Evolutionary conservation across 208 protist genomes (phyloP).

Genomic region (Leishmania mexicana): DNA sequence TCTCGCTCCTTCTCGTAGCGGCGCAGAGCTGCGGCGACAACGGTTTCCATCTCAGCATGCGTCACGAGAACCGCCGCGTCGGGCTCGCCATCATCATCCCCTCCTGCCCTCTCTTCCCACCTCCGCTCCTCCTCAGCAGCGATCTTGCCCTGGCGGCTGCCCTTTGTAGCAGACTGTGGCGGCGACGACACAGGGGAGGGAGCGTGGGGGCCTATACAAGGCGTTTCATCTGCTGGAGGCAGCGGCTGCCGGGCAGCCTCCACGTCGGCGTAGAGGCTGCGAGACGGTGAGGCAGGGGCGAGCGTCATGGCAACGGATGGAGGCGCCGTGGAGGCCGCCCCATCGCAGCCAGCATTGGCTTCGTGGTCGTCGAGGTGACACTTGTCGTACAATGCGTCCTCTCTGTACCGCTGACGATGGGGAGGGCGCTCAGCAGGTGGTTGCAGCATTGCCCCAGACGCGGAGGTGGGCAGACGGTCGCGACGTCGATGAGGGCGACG

Average conservation of each 20-base stretch:
- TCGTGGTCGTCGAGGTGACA: background rate
- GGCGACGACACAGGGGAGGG: background rate
- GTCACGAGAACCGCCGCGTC: slow-evolving; percentile 33
- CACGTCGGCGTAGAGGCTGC: slow-evolving; percentile 44
- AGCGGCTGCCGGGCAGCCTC: slow-evolving; percentile 24
- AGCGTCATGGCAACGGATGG: background rate
- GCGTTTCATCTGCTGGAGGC: background rate
- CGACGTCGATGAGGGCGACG: slow-evolving; percentile 5
- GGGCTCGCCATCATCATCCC: background rate
- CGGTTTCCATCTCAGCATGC: slow-evolving; percentile 38
- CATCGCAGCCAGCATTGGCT: background rate
- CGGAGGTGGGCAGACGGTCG: background rate
- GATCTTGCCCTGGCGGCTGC: background rate
- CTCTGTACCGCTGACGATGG: background rate
- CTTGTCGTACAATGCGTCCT: background rate
- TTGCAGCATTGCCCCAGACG: background rate
- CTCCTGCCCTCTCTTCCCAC: background rate
- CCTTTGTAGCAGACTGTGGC: background rate
- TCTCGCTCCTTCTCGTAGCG: slow-evolving; percentile 68
- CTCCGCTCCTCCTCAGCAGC: background rate
- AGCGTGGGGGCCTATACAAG: background rate
- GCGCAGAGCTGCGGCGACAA: slow-evolving; percentile 39
- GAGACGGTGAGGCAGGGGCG: slow-evolving; percentile 24
- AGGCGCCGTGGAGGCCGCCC: background rate
- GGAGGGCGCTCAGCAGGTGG: background rate